A percentile compares a stretch with the other conserved stretches of the same genome.
Conservation (phyloP, 1,284 basidiomycete species). For the Microbotryum violaceum region DNA sequence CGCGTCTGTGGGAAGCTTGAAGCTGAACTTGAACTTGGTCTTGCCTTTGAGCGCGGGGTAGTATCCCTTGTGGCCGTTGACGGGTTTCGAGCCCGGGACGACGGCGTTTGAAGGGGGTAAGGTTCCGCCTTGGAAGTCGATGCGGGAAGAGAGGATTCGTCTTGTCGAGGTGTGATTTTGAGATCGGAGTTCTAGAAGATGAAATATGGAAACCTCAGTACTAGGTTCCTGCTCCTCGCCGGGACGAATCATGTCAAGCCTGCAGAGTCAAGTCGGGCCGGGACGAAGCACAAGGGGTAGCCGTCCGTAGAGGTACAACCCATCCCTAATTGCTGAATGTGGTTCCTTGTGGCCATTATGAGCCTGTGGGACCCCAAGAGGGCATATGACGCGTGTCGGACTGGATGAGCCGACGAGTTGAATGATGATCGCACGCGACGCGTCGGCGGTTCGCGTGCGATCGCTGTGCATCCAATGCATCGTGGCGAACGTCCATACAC, state of each 20-base stretch:
- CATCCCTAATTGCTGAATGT: too few relatives aligned
- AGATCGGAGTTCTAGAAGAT: slow-evolving; percentile 33
- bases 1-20: slow-evolving; percentile 28
- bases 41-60: slow-evolving; percentile 35
- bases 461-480: slow-evolving; percentile 2
- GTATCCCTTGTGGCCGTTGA: slow-evolving; percentile 16
- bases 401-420: too few relatives aligned
- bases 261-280: too few relatives aligned
- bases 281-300: background rate
- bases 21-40: slow-evolving; percentile 36
- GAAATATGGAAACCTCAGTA: background rate
- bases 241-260: too few relatives aligned
- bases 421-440: background rate
- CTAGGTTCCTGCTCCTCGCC: background rate
- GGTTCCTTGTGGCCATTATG: too few relatives aligned
- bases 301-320: background rate
- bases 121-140: slow-evolving; percentile 34
- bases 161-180: slow-evolving; percentile 35
- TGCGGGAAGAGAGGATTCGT: slow-evolving; percentile 29
- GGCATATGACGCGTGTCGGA: too few relatives aligned
- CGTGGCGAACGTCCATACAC: background rate
- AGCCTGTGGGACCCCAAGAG: too few relatives aligned
- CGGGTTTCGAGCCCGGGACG: slow-evolving; percentile 8
- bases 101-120: slow-evolving; percentile 37
- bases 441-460: background rate